Evolutionary conservation across 1,284 basidiomycete genomes (phyloP), one percentile per base, ranked within the genome.

Genomic region (Cryptococcus maquisensis): DNA sequence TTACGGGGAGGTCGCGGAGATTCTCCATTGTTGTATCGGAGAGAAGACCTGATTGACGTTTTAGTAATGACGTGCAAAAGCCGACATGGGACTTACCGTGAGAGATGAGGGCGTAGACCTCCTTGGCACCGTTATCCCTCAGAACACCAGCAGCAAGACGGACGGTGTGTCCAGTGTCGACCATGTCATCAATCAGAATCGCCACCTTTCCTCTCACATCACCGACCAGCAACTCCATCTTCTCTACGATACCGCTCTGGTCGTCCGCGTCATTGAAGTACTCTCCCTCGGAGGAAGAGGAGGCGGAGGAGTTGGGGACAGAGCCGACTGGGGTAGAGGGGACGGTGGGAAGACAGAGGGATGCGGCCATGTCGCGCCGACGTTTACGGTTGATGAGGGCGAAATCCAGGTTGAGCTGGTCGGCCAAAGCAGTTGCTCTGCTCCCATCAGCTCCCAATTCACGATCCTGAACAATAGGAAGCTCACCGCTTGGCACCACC

Each of bases 111-210:
- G 90, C 94, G 71, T 95, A 88, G 18, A 97, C 86, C 39, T 86
- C 83, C 67, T 83, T 86, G 2, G 93, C 95, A 32, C 96, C 95
- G 54, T 88, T 88, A 62, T 94, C 90, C 56, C 85, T 81, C 57
- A 98, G 79, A 3, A 92, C 90, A 51, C 85, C 85, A 12, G 86
- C 88, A 26, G 95, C 95, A 16, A 97, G 79, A 12, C 84, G 79
- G 23, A 98, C 82, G 2, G 96, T 98, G 56, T 82, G 82, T 2
- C 94, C 95, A 5, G 91, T 93, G 75, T 98, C 96, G 70, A 97
- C 87, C 92, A 98, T 98, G 73, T 98, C 95, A 74, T 98, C 95
- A 28, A 98, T 87, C 47, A 98, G 81, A 67, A 98, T 95, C 28
- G 90, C 93, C 49, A 87, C 88, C 80, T 94, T 94, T 77, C 88